Evolutionary conservation across 2,329 filamentous ascomycete genomes (phyloP), one percentile per base, ranked within the genome.

Genomic region (Paecilomyces sp.): DNA sequence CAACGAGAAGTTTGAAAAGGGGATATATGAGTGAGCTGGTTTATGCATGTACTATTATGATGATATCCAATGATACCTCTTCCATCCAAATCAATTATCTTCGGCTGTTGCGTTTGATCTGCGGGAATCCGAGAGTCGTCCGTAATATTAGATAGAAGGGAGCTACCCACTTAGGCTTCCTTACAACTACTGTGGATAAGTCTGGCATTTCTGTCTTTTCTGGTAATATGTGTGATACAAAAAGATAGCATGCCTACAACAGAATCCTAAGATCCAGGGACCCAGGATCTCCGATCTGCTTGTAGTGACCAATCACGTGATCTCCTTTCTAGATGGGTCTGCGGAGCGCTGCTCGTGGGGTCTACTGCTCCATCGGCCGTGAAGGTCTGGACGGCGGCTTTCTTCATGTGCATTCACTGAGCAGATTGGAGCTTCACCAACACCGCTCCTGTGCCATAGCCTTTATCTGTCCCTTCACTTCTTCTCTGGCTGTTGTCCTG

Each of bases 1-100:
- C 68, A 80, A 80, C 5, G 91, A 93, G 53, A 90, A 85, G 67
- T 99, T 97, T 70, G 91, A 95, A 64, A 76, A 80, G 57, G 88
- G 88, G 0, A 73, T 85, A 22, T 85, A 82, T 63, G 75, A 74
- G 54, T 71, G 58, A 68, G 57, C 51, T 53, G 22, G 51, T 25
- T 53, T 8, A 28, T 53, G 22, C 7, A 28, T 53, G 22, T 59
- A 30, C 24, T 15, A 57, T 30, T 54, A 53, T 53, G 9, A 53
- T 53, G 51, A 53, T n/a, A 28, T 53, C 15, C 28, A 30, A 53
- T 53, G 51, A 30, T 25, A 47, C 41, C n/a, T 41, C 36, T 47
- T 47, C 41, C n/a, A 22, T n/a, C 41, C 15, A 33, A 7, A 22
- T 47, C n/a, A 6, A 11, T 30, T 25, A 33, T 24, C 18, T 30